These are phyloP conservation scores for Ceratocystis lukuohia DNA, from an alignment of 2,329 filamentous ascomycete species.

Conservation along the genomic window DNA sequence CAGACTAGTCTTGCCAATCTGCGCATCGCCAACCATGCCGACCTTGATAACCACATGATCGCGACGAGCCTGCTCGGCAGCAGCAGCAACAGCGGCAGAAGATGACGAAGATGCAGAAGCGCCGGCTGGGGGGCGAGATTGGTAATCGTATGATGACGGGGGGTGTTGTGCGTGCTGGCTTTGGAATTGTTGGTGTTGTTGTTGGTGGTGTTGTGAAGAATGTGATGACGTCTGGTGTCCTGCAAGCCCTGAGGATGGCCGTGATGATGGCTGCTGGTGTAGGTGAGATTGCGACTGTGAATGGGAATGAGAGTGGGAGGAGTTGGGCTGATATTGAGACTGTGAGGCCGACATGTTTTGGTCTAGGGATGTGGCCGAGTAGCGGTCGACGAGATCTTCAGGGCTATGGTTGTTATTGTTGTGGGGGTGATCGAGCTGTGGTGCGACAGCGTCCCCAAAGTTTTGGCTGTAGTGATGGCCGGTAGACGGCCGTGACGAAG, in stretches of 20 bases:
- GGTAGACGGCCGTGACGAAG: slow-evolving; percentile 19
- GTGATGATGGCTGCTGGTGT: slow-evolving; percentile 26
- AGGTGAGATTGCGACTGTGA: neutral
- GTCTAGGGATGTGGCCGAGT: slow-evolving; percentile 34
- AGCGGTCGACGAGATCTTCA: slow-evolving; percentile 33
- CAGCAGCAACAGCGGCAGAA: slow-evolving; percentile 23
- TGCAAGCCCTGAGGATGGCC: slow-evolving; percentile 42
- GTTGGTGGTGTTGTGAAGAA: slow-evolving; percentile 24
- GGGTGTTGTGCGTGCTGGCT: slow-evolving; percentile 31
- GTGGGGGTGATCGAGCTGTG: slow-evolving; percentile 7
- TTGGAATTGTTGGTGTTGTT: slow-evolving; percentile 28
- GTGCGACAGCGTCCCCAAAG: slow-evolving; percentile 34
- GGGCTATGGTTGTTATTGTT: neutral
- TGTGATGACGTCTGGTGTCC: slow-evolving; percentile 24
- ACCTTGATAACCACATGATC: slow-evolving; percentile 95
- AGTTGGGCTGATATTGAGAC: neutral
- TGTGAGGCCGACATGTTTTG: slow-evolving; percentile 27
- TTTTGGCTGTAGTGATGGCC: slow-evolving; percentile 36
- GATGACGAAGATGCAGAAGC: neutral
- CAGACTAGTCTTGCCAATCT: slow-evolving; percentile 96
- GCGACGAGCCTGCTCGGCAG: slow-evolving; percentile 34
- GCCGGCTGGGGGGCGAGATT: slow-evolving; percentile 11
- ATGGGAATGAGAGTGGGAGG: neutral
- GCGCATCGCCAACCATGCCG: slow-evolving; percentile 97
- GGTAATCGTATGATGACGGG: slow-evolving; percentile 25